Percentiles rank a stretch among this genome's conserved stretches.
phyloP scores from a whole-genome alignment of 306 rosid species.

The Castanea crenata region DNA sequence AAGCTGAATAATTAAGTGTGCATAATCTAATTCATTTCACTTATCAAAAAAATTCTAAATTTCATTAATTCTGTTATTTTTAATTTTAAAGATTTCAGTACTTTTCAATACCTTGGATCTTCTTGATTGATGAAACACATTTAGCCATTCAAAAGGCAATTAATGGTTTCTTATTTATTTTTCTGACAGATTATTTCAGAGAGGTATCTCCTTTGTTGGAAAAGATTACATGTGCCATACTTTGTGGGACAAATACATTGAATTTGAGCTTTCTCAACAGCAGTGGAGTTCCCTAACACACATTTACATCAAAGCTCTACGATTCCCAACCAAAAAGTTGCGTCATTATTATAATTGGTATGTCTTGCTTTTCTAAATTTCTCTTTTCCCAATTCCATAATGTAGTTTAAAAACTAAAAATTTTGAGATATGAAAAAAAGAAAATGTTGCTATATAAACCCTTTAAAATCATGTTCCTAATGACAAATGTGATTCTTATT shows the following conservation, averaged over 20 bases:
- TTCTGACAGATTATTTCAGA: conserved; percentile 57
- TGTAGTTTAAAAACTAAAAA: neutral
- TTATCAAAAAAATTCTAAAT: too few species aligned
- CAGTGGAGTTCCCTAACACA: conserved; percentile 72
- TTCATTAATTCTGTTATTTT: too few species aligned
- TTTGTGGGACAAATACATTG: conserved; percentile 87
- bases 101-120: conserved; percentile 16
- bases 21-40: too few species aligned
- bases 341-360: conserved; percentile 66
- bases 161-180: conserved; percentile 19
- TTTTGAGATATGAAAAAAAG: neutral
- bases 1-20: too few species aligned
- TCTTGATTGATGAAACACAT: conserved; percentile 5
- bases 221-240: conserved; percentile 75
- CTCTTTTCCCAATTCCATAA: neutral
- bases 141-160: conserved; percentile 3
- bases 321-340: conserved; percentile 82
- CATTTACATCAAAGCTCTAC: conserved; percentile 71
- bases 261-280: conserved; percentile 78
- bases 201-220: conserved; percentile 82
- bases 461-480: neutral
- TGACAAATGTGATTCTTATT: neutral
- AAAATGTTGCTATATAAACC: neutral
- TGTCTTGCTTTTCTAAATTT: conserved; percentile 12
- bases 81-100: neutral